A percentile compares a stretch with the other conserved stretches of the same genome.
phyloP scores from a whole-genome alignment of 495 filamentous ascomycete species.

The Penicillium subrubescens region DNA sequence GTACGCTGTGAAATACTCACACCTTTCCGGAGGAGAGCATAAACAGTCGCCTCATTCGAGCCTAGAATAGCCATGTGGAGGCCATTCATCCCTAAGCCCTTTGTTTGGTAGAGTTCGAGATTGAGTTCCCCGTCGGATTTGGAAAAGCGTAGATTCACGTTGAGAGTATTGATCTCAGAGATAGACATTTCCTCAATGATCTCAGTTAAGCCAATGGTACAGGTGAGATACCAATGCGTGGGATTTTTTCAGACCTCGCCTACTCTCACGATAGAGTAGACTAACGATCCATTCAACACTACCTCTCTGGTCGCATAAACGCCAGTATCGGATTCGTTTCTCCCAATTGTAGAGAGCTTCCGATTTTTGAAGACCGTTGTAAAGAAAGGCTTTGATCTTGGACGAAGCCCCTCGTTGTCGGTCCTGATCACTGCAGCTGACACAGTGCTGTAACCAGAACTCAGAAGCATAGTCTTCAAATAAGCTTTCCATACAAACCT shows the following conservation, averaged over 20 bases:
- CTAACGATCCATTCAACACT: background rate
- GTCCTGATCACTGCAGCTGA: background rate
- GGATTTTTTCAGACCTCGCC: background rate
- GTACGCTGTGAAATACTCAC: background rate
- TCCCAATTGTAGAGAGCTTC: background rate
- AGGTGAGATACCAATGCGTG: background rate
- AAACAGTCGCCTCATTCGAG: background rate
- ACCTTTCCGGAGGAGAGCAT: background rate
- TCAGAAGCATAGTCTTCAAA: background rate
- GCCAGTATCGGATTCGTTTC: background rate
- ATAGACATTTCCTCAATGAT: background rate
- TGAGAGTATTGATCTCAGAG: background rate
- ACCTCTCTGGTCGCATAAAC: background rate
- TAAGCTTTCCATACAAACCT: background rate
- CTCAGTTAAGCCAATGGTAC: background rate
- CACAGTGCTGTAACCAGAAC: background rate
- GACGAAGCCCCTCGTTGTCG: background rate
- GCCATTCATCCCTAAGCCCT: background rate
- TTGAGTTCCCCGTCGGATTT: background rate
- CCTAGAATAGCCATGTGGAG: background rate
- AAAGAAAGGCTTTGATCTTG: background rate
- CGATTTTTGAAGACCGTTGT: background rate
- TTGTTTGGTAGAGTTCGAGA: background rate
- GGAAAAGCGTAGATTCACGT: background rate
- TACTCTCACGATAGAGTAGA: background rate